phyloP scores from a whole-genome alignment of 2,329 filamentous ascomycete genomes.

The Coniochaeta ligniaria region DNA sequence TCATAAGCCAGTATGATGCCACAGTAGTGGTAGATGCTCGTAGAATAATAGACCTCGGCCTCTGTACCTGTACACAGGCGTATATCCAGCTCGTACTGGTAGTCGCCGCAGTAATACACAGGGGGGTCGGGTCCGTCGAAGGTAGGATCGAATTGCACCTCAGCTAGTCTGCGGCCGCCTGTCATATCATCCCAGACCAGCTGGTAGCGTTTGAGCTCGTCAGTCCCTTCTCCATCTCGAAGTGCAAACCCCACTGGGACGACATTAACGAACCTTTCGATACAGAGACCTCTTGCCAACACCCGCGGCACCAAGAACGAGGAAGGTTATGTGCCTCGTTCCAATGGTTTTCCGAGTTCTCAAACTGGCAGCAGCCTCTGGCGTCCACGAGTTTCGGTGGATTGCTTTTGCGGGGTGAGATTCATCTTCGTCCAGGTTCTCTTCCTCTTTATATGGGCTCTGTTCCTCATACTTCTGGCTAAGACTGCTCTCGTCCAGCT shows the following conservation, averaged over 20 bases:
- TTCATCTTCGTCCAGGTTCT: too few relatives aligned
- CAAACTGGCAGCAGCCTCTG: not conserved
- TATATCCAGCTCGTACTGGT: not conserved
- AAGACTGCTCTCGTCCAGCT: not conserved
- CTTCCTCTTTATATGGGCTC: too few relatives aligned
- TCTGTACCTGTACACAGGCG: not conserved
- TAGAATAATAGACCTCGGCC: not conserved
- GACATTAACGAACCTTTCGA: not conserved
- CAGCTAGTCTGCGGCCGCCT: not conserved
- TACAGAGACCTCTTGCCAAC: not conserved
- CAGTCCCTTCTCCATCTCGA: too few relatives aligned
- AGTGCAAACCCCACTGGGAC: not conserved
- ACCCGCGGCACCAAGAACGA: not conserved
- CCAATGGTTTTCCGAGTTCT: not conserved
- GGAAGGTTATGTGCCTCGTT: not conserved
- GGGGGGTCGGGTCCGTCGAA: not conserved
- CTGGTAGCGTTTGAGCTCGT: not conserved
- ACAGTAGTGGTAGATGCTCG: not conserved
- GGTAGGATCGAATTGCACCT: not conserved
- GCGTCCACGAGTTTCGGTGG: not conserved
- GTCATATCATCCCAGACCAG: not conserved
- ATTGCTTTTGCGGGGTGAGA: not conserved
- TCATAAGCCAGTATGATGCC: not conserved
- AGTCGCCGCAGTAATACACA: not conserved
- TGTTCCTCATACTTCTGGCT: too few relatives aligned